Evolutionary conservation across 495 filamentous ascomycete species (phyloP).

Genomic region (Penicillium cataractarum): DNA sequence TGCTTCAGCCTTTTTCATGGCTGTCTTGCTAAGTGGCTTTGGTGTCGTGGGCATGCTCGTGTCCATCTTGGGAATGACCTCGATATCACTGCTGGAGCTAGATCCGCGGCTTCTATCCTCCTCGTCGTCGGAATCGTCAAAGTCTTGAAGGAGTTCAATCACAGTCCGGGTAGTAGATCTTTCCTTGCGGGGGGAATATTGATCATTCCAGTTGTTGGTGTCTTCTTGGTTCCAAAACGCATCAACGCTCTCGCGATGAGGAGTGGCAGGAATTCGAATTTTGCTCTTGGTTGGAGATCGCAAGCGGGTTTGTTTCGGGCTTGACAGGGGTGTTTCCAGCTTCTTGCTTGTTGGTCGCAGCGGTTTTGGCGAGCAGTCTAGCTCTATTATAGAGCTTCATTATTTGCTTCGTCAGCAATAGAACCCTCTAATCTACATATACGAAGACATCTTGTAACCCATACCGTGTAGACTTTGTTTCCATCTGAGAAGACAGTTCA

Average conservation of each 20-base stretch:
- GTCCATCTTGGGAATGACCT: conserved; percentile 16
- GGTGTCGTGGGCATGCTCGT: conserved; percentile 19
- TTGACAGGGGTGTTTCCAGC: conserved; percentile 48
- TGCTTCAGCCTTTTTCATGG: conserved; percentile 46
- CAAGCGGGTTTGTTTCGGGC: conserved; percentile 46
- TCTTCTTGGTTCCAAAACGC: conserved; percentile 79
- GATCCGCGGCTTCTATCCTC: conserved; percentile 22
- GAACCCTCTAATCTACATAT: conserved; percentile 18
- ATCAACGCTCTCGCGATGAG: conserved; percentile 70
- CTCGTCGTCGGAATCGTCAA: conserved; percentile 33
- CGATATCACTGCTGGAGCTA: conserved; percentile 13
- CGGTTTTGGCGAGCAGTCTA: conserved; percentile 29
- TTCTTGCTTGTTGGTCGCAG: conserved; percentile 18
- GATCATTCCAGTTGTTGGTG: conserved; percentile 81
- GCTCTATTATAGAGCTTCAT: conserved; percentile 21
- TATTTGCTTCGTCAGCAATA: conserved; percentile 13
- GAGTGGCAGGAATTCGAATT: conserved; percentile 52
- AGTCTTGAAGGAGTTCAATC: conserved; percentile 35
- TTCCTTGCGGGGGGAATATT: conserved; percentile 71
- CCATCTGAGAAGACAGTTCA: conserved; percentile 27
- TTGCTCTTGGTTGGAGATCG: conserved; percentile 58
- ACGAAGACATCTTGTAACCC: conserved; percentile 12
- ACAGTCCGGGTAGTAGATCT: conserved; percentile 18
- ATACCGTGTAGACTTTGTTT: conserved; percentile 29
- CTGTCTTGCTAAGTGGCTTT: conserved; percentile 49